Evolutionary conservation across 768 basidiomycete species (phyloP).

Genomic region (Calocybe gangraenosa): DNA sequence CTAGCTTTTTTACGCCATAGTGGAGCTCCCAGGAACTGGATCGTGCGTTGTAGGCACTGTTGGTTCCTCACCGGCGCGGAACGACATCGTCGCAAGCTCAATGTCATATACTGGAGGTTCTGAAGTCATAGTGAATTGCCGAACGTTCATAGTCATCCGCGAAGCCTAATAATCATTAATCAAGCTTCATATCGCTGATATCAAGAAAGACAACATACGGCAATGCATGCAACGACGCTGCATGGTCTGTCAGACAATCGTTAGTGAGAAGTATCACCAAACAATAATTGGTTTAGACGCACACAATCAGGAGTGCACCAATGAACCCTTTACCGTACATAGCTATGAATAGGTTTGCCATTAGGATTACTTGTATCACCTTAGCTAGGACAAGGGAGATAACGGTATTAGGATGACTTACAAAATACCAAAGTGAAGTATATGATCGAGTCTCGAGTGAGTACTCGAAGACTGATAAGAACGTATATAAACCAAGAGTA

Average conservation of each 20-base stretch:
- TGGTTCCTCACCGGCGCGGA: not conserved
- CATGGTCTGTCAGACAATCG: conserved; percentile 6
- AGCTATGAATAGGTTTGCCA: conserved; percentile 18
- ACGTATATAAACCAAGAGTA: not conserved
- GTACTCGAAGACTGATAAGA: conserved; percentile 7
- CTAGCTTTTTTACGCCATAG: too few relatives aligned
- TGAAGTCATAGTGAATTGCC: conserved; percentile 13
- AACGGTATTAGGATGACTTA: conserved; percentile 2
- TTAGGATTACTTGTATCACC: conserved; percentile 12
- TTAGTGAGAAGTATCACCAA: not conserved
- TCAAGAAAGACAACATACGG: conserved; percentile 4
- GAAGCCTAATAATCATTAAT: conserved; percentile 15
- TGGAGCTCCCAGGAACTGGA: too few relatives aligned
- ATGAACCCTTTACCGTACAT: conserved; percentile 17
- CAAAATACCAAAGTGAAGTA: conserved; percentile 20
- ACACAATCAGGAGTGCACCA: conserved; percentile 19
- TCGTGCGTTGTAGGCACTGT: too few relatives aligned
- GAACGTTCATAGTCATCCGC: conserved; percentile 23
- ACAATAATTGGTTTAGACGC: not conserved
- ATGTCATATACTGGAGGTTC: not conserved
- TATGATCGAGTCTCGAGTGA: conserved; percentile 20
- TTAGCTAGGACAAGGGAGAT: not conserved
- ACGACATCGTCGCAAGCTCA: conserved; percentile 1
- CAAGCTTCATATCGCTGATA: not conserved
- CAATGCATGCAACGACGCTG: conserved; percentile 18